Evolutionary conservation across 2,329 filamentous ascomycete genomes (phyloP), one percentile per base, ranked within the genome.

Genomic region (Aspergillus calidoustus): DNA sequence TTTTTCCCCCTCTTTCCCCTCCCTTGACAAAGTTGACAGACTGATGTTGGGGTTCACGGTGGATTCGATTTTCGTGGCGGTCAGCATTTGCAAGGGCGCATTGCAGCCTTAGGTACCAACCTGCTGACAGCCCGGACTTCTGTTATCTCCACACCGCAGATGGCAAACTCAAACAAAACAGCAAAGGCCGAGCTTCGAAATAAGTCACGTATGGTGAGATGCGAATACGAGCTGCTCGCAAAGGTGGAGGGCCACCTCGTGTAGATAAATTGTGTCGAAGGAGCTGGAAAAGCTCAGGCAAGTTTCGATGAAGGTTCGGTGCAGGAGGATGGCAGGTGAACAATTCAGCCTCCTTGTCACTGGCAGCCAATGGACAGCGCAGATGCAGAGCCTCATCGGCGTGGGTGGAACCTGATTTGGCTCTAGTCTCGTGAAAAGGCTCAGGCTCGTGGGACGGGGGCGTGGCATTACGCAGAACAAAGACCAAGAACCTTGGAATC

Each of bases 261-360:
- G 15, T 50, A 17, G 7, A n/a, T 7, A 50, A 22, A n/a, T 6
- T 19, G 34, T 41, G 34, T 41, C 34, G 17, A 41, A 41, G 34
- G 11, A 41, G 34, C 15, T 41, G 34, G 50, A 34, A 47, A 48
- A 52, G n/a, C 30, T 50, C 51, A 53, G 50, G 52, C 49, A 67
- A 62, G 62, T 69, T 69, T 65, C 57, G 25, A 68, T 60, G 62
- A 55, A 61, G 59, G 57, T 69, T 68, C 65, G 61, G 54, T 68
- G 67, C 67, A 69, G 66, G 65, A 51, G 49, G 51, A 46, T 22
- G 48, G 47, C 46, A 58, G 48, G 47, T 34, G 60, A 53, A 61
- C 59, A 65, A 55, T 69, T 69, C 67, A 69, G 67, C 67, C 67
- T 69, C 67, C 61, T 68, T 55, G 63, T 64, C 31, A 30, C 17